Evolutionary conservation across 2,329 filamentous ascomycete genomes (phyloP).

Genomic region (Phaeosphaeria sp.): DNA sequence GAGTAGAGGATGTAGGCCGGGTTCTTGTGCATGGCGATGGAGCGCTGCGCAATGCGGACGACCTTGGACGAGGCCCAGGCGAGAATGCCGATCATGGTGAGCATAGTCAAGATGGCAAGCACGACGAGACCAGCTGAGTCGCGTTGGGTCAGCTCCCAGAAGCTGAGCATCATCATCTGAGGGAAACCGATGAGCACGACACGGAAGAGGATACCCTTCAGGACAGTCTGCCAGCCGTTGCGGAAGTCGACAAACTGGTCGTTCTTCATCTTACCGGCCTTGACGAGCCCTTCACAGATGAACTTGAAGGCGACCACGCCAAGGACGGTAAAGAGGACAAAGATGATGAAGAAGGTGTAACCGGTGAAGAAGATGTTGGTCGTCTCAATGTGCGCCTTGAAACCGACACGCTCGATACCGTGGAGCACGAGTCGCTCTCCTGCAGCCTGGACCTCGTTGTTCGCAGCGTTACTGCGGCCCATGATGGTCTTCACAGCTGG

Average conservation of each 20-base stretch:
- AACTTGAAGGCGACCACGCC: conserved; percentile 81
- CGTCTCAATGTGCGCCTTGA: conserved; percentile 81
- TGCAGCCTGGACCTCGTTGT: conserved; percentile 41
- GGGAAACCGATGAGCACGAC: conserved; percentile 89
- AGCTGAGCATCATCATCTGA: conserved; percentile 85
- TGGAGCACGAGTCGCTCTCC: conserved; percentile 63
- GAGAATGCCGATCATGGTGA: conserved; percentile 79
- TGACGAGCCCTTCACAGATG: conserved; percentile 76
- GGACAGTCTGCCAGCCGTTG: conserved; percentile 88
- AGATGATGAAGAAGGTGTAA: conserved; percentile 85
- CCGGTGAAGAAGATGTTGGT: conserved; percentile 96
- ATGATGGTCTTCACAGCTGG: neutral
- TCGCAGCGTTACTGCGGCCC: conserved; percentile 56
- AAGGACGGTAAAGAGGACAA: conserved; percentile 76
- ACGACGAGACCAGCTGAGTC: conserved; percentile 89
- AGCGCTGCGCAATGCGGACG: conserved; percentile 85
- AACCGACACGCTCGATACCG: conserved; percentile 89
- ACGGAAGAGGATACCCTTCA: conserved; percentile 93
- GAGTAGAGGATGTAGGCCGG: conserved; percentile 97
- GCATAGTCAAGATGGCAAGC: conserved; percentile 85
- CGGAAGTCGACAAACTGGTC: conserved; percentile 94
- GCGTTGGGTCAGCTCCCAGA: conserved; percentile 89
- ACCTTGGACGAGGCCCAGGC: conserved; percentile 91
- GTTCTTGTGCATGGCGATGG: conserved; percentile 91
- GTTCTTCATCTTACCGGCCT: conserved; percentile 77